A percentile compares a stretch with the other conserved stretches of the same genome.
These are phyloP conservation scores for Neopestalotiopsis sp. DNA, from an alignment of 2,329 filamentous ascomycete species.

Conservation along the genomic window DNA sequence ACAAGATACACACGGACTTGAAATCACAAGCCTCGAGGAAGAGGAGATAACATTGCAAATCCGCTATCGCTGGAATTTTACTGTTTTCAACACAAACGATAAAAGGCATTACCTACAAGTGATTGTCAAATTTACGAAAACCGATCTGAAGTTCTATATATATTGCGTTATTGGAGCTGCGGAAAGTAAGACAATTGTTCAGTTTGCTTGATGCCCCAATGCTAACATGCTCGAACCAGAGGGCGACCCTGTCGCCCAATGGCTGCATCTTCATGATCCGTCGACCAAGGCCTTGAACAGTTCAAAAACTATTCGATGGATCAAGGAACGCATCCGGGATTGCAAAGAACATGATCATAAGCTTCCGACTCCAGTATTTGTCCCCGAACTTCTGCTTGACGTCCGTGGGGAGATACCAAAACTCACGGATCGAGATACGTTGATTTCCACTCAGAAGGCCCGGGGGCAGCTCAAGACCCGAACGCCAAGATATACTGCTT, in stretches of 20 bases:
- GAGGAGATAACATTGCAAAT: conserved; percentile 4
- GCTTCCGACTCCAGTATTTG: neutral
- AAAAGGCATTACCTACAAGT: neutral
- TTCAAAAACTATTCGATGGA: neutral
- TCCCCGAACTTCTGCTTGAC: conserved; percentile 9
- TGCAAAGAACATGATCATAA: neutral
- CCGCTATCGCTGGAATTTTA: neutral
- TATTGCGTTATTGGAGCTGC: neutral
- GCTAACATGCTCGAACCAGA: neutral
- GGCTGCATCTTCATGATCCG: conserved; percentile 10
- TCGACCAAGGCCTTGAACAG: neutral
- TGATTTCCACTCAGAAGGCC: neutral
- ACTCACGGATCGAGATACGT: neutral
- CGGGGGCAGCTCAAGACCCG: neutral
- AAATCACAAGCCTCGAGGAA: neutral
- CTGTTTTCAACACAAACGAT: rapidly evolving
- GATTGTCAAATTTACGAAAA: neutral
- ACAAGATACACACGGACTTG: neutral
- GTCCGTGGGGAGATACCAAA: neutral
- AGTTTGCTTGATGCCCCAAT: neutral
- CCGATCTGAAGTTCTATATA: neutral
- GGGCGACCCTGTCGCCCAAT: neutral
- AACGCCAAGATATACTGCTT: conserved; percentile 10
- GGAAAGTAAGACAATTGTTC: neutral
- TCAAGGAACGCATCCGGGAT: neutral